Percentiles rank a stretch among this genome's conserved stretches.
phyloP scores from a whole-genome alignment of 2,329 filamentous ascomycete genomes.

The Exophiala sp. region DNA sequence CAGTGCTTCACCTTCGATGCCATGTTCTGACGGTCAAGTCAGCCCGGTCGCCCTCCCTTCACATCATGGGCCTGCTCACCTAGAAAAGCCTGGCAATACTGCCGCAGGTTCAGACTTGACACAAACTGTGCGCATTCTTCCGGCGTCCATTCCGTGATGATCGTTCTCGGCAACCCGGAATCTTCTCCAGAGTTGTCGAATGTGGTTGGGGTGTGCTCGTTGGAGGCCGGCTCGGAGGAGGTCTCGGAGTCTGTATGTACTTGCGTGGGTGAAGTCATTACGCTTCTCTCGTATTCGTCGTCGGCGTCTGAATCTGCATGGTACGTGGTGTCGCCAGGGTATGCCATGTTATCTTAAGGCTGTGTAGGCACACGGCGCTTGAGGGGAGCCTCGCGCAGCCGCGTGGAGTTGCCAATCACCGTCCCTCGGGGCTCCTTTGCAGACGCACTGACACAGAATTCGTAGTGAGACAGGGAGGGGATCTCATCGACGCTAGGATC shows the following conservation, averaged over 20 bases:
- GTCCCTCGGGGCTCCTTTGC: not conserved
- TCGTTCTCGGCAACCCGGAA: conserved; percentile 52
- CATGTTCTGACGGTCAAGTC: conserved; percentile 66
- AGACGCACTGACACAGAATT: not conserved
- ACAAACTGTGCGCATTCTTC: conserved; percentile 92
- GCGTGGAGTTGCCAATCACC: not conserved
- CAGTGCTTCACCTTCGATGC: conserved; percentile 87
- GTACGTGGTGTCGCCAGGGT: conserved; percentile 45
- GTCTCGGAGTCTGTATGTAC: conserved; percentile 56
- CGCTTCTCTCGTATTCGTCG: conserved; percentile 62
- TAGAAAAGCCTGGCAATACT: conserved; percentile 79
- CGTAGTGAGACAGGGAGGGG: too few species aligned
- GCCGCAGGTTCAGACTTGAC: conserved; percentile 69
- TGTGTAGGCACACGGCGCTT: conserved; percentile 16
- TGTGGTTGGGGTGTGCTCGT: conserved; percentile 62
- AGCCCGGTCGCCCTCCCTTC: conserved; percentile 1
- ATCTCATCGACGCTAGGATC: too few species aligned
- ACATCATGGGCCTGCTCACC: conserved; percentile 55
- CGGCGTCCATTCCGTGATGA: conserved; percentile 62
- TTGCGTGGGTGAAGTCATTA: conserved; percentile 53
- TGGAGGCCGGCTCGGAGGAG: conserved; percentile 57
- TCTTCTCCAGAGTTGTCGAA: conserved; percentile 52
- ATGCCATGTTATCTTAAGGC: conserved; percentile 36
- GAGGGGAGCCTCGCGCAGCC: not conserved
- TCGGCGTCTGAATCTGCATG: conserved; percentile 63